Base-by-base conservation (phyloP, 148 eudicot genomes). In the Dianthus caryophyllus region DNA sequence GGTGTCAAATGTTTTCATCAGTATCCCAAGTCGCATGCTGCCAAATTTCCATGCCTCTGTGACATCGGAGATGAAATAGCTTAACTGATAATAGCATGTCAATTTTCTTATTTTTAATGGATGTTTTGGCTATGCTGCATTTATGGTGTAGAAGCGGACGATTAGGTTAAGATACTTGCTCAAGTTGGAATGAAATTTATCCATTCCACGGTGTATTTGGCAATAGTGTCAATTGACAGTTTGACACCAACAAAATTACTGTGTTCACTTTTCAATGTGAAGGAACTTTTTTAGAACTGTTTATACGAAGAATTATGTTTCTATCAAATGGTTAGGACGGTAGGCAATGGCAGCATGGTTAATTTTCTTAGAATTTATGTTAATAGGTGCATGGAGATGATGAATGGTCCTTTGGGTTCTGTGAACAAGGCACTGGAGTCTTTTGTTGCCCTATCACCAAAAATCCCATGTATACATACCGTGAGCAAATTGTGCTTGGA, bases 351-450 rank as follows among this genome's bases (percentile, higher is more conserved):
- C 64, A 22, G n/a, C 41, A 56, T 26, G 27, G 21, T 64, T 12
- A 31, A 6, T 78, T 64, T 60, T 30, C 22, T 25, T 74, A 63
- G 6, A 41, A 41, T 41, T 33, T 1, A 6, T 41, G 1, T 69
- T 57, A 75, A 68, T 84, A 93, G 98, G 84, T 93, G 55, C 76
- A 75, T 75, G 95, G 88, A 70, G 88, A 84, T 4, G 98, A 93
- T 9, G 98, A 93, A 68, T 93, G 98, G 98, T 89, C 98, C 20
- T 93, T 93, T 80, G 98, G 98, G 76, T 93, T 64, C 66, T 93
- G 98, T 80, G 98, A 93, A 68, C 83, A 89, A 76, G 96, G 98
- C 55, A 84, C 80, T 75, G 98, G 98, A 44, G 96, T 93, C 54
- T 93, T 93, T 76, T 81, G 90, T 77, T 93, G 96, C 74, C 98